These are phyloP conservation scores for maize (Zea mays) DNA, from an alignment of 176 grass and related monocot species.

Conservation along the genomic window Zm-B73-REFERENCE-NAM-5.0 NC_050102.1:181780001-181780500, in stretches of 20 bases:
- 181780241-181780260: neutral
- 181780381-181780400: constrained; percentile 26
- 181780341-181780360: constrained; percentile 12
- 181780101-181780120: too few species aligned
- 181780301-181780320: neutral
- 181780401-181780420: neutral
- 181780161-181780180: too few species aligned
- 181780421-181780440: neutral
- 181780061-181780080: too few species aligned
- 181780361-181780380: too few species aligned
- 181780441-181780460: constrained; percentile 23
- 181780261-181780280: constrained; percentile 2
- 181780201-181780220: too few species aligned
- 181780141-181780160: too few species aligned
- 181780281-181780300: neutral
- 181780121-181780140: too few species aligned
- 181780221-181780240: neutral
- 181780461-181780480: neutral
- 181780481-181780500: neutral
- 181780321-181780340: constrained; percentile 44
- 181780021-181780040: neutral
- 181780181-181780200: neutral
- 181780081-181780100: too few species aligned
- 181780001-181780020: neutral
- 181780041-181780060: neutral